phyloP scores from a whole-genome alignment of 2,329 filamentous ascomycete species.

The Sporothrix curviconia region DNA sequence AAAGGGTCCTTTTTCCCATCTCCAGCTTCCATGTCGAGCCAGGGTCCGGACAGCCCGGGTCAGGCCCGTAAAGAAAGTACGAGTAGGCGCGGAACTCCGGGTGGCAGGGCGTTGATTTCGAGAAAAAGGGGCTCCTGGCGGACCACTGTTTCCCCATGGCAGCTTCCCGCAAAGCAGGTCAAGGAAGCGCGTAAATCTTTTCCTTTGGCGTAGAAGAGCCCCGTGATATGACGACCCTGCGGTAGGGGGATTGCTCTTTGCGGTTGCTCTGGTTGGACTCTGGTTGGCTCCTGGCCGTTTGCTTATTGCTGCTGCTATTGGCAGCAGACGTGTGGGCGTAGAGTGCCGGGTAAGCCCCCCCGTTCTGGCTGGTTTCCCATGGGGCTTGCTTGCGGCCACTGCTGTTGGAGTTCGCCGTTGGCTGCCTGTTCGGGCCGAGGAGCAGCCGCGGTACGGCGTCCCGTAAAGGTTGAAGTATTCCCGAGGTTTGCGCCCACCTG shows the following conservation, averaged over 20 bases:
- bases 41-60: slow-evolving; percentile 53
- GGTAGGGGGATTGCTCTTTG: too few relatives aligned
- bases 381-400: too few relatives aligned
- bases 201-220: slow-evolving; percentile 52
- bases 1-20: slow-evolving; percentile 45
- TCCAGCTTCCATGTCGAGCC: slow-evolving; percentile 45
- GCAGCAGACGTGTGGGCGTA: not conserved
- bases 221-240: slow-evolving; percentile 47
- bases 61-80: slow-evolving; percentile 56
- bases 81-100: slow-evolving; percentile 53
- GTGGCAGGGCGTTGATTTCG: slow-evolving; percentile 50
- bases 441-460: slow-evolving; percentile 29
- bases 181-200: slow-evolving; percentile 54
- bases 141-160: slow-evolving; percentile 42
- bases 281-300: too few relatives aligned
- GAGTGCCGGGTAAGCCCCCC: too few relatives aligned
- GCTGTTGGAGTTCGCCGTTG: too few relatives aligned
- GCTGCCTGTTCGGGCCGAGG: slow-evolving; percentile 22
- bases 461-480: slow-evolving; percentile 65
- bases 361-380: too few relatives aligned
- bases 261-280: too few relatives aligned
- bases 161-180: slow-evolving; percentile 51
- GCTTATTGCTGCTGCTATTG: slow-evolving; percentile 18
- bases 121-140: slow-evolving; percentile 57
- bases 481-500: slow-evolving; percentile 60